Evolutionary conservation across 176 grass and related monocot species (phyloP), one percentile per base, ranked within the genome.

Genomic region (Oryza punctata): DNA sequence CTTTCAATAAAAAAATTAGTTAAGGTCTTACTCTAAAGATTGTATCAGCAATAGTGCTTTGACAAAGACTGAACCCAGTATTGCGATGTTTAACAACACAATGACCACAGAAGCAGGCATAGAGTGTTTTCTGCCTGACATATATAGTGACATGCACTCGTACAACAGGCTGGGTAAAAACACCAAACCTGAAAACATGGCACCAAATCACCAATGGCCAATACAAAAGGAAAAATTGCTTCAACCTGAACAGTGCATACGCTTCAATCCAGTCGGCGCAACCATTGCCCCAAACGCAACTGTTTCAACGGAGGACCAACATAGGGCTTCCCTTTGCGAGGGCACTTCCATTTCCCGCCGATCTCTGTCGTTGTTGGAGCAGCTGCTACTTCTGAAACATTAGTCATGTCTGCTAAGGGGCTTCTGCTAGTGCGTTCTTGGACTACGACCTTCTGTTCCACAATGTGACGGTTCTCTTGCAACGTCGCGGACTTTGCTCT

Each of bases 281-380:
- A 28, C 90, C 93, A 95, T 26, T 75, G 87, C 41, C 84, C 93
- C 76, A 95, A 76, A 5, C 88, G 78, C 18, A 95, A 78, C 47
- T 95, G 90, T 83, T 86, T 95, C 84, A 95, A 23, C 21, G 85
- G 90, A 67, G 88, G 90, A 26, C 82, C 90, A 63, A 88, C 47
- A 5, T 84, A 78, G 44, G 85, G 90, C 69, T 90, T 95, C 21
- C 78, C 78, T 81, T 90, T 92, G 66, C 85, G 71, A 86, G 93
- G 87, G 65, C 88, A 88, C 37, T 89, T 86, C 93, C 93, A 95
- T 90, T 92, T 95, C 30, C 75, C 76, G 15, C 54, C 32, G 24
- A 65, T 16, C 50, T 88, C 69, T n/a, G 69, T 38, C 37, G 37
- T 41, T 63, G 25, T 15, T 1, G 65, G 50, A 26, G 45, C 32